Evolutionary conservation across 257 asterid species (phyloP).

Genomic region (Forsythia suspensa): DNA sequence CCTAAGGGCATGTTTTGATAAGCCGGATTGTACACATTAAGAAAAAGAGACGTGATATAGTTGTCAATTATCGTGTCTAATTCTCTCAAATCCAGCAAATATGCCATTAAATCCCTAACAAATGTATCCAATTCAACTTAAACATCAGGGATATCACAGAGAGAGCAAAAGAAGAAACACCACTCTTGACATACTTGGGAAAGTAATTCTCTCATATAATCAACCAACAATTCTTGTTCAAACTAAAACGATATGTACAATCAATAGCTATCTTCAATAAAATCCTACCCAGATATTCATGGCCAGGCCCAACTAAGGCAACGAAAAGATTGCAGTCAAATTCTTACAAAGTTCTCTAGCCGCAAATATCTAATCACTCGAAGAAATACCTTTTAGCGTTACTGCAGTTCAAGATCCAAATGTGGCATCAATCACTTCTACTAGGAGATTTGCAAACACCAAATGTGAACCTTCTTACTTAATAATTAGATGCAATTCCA

Average conservation of each 20-base stretch:
- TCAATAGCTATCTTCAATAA: conserved; percentile 8
- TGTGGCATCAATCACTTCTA: conserved; percentile 1
- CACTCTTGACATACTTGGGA: not conserved
- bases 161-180: not conserved
- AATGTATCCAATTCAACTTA: not conserved
- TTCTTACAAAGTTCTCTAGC: not conserved
- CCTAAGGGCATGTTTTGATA: not conserved
- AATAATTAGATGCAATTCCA: conserved; percentile 35
- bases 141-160: not conserved
- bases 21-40: not conserved
- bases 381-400: conserved; percentile 8
- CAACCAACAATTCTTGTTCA: not conserved
- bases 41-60: not conserved
- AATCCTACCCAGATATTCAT: not conserved
- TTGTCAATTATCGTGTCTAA: not conserved
- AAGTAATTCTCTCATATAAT: not conserved
- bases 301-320: not conserved
- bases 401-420: conserved; percentile 11
- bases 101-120: not conserved
- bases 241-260: conserved; percentile 25
- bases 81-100: not conserved
- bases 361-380: not conserved
- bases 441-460: not conserved
- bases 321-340: not conserved
- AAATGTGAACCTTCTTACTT: conserved; percentile 17